Evolutionary conservation across 257 asterid species (phyloP).

Genomic region (Fraxinus americana): DNA sequence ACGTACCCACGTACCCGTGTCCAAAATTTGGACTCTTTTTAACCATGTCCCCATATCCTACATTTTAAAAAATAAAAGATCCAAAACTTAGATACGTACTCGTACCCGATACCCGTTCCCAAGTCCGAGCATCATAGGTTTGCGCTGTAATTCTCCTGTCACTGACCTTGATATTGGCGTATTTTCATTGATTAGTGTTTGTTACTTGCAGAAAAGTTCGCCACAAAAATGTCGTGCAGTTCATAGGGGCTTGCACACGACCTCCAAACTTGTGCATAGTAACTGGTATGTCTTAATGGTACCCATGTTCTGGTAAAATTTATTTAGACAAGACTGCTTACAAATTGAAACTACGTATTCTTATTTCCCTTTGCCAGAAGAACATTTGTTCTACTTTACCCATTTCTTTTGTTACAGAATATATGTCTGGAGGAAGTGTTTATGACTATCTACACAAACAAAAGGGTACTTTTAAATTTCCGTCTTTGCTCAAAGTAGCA

Average conservation of each 20-base stretch:
- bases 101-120: too few species aligned
- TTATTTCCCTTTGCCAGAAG: conserved; percentile 11
- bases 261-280: conserved; percentile 94
- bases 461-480: conserved; percentile 88
- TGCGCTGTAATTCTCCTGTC: not conserved
- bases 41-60: too few species aligned
- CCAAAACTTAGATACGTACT: too few species aligned
- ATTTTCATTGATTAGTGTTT: conserved; percentile 20
- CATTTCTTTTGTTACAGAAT: conserved; percentile 55
- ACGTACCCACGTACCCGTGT: too few species aligned
- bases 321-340: conserved; percentile 7
- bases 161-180: conserved; percentile 1
- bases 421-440: conserved; percentile 96
- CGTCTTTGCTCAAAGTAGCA: conserved; percentile 85
- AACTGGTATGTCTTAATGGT: conserved; percentile 57
- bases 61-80: too few species aligned
- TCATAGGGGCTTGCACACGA: conserved; percentile 94
- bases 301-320: conserved; percentile 15
- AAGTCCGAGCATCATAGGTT: too few species aligned
- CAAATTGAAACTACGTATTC: not conserved
- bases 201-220: conserved; percentile 87
- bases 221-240: conserved; percentile 95
- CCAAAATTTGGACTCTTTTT: too few species aligned
- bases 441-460: conserved; percentile 94
- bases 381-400: conserved; percentile 21